Evolutionary conservation across 192 early-diverging fungal genomes (phyloP), one percentile per base, ranked within the genome.

Genomic region (Coemansia brasiliensis): DNA sequence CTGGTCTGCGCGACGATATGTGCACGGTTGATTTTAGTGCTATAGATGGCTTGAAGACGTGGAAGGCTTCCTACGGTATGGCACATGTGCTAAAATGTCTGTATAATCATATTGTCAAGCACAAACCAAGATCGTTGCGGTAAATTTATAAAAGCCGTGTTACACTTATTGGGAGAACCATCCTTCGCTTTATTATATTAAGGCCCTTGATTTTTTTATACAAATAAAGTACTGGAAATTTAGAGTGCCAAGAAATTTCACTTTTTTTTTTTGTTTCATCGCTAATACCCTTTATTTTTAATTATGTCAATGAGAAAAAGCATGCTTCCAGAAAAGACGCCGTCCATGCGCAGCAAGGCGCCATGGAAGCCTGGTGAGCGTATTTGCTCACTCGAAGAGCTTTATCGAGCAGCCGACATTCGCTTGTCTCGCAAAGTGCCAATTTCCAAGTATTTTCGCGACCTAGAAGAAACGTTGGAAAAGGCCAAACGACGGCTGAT

Each of bases 51-150:
- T 79, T 99, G 74, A 84, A 86, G 52, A 74, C 80, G 49, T 99
- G 97, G 97, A 93, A 89, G 70, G 78, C 88, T 39, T 74, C 51
- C 26, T 86, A 89, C 57, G 83, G 86, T 9, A 66, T 99, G 11
- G 88, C 95, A 65, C 90, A 85, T 5, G 74, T 98, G 25, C 82
- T 99, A 43, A 73, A 74, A 29, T 92, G 92, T 46, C 69, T 99
- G 52, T 86, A 92, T 58, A 81, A 86, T 27, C 93, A 96, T 69
- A 99, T 99, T 95, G 86, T 84, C 37, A 83, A 83, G 40, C 81
- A 87, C n/a, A 65, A 93, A 82, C 82, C 86, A 63, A 98, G 95
- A 74, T 79, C 94, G 27, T 68, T 86, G 39, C 96, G 97, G 74
- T 94, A 94, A 38, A 72, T 15, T 21, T 12, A 50, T n/a, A 3